These are phyloP conservation scores for Debaryomycetaceae sp. DNA, from an alignment of 1,139 yeast species.

Conservation along the genomic window DNA sequence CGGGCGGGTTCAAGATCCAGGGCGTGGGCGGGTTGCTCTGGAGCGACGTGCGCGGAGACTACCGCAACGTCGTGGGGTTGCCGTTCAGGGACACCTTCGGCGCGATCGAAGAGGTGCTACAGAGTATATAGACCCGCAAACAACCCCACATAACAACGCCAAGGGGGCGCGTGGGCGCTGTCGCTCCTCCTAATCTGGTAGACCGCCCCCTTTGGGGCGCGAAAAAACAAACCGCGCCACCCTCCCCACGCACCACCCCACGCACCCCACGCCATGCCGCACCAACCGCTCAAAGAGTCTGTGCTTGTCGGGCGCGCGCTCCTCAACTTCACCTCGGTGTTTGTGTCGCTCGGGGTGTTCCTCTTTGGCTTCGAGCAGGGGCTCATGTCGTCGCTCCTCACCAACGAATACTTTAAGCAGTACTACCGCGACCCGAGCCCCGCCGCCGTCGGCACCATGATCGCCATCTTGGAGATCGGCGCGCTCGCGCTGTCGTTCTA, in stretches of 20 bases:
- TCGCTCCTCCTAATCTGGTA: too few relatives aligned
- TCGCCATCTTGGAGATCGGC: slow-evolving; percentile 80
- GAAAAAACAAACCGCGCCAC: too few relatives aligned
- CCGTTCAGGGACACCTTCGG: slow-evolving; percentile 61
- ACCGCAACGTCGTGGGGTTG: slow-evolving; percentile 83
- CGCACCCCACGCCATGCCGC: too few relatives aligned
- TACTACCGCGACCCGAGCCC: slow-evolving; percentile 73
- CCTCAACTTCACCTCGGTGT: slow-evolving; percentile 53
- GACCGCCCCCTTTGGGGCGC: too few relatives aligned
- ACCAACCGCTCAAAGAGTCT: slow-evolving; percentile 27
- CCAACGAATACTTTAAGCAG: slow-evolving; percentile 66
- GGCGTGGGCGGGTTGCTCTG: slow-evolving; percentile 66
- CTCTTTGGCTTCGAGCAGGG: slow-evolving; percentile 64
- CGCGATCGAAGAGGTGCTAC: slow-evolving; percentile 24
- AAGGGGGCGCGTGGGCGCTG: slow-evolving; percentile 1
- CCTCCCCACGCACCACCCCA: too few relatives aligned
- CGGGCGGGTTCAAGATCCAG: slow-evolving; percentile 92
- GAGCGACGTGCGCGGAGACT: slow-evolving; percentile 68
- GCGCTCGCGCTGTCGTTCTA: slow-evolving; percentile 74
- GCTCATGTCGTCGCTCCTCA: slow-evolving; percentile 54
- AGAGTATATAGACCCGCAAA: slow-evolving; percentile 1
- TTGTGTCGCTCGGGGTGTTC: slow-evolving; percentile 56
- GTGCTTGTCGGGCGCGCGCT: slow-evolving; percentile 50
- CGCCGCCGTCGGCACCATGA: slow-evolving; percentile 71
- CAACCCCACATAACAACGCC: background rate